Evolutionary conservation across 2,329 filamentous ascomycete species (phyloP), one percentile per base, ranked within the genome.

Genomic region (Ophiostoma ulmi): DNA sequence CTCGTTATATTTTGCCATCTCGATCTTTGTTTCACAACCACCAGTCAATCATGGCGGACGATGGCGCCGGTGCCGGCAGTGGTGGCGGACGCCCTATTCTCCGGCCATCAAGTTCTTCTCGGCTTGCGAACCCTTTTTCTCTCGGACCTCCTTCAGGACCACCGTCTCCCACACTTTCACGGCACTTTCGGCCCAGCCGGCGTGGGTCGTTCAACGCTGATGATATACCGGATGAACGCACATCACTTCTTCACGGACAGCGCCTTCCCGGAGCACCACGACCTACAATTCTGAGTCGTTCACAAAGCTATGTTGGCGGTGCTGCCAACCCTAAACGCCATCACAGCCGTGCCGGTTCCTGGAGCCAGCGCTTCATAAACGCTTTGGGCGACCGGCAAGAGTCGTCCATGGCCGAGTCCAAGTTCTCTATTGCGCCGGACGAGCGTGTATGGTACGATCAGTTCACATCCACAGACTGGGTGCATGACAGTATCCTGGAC

Each of bases 391-490:
- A 85, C 76, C 82, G 84, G 73, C 86, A 84, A 75, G 83, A 86
- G 39, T 85, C 84, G 38, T 85, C 84, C 72, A 81, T 90, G 80
- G 79, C 84, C 73, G 88, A 90, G 73, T 89, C 89, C 67, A 91
- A 89, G 76, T 81, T 84, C 44, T 89, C 88, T 5, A 80, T 91
- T 11, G 68, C 88, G 75, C 83, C 90, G 68, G 92, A 97, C 77
- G 93, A 98, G 75, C 89, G 95, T 72, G 91, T 96, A 11, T 98
- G 95, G 95, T 98, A 98, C 80, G 95, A 99, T 82, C 95, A 99
- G 80, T 97, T 97, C 77, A 97, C 93, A 6, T 97, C 92, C 7
- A 97, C 93, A 70, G 94, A 99, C 79, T 99, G 95, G 95, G 94
- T 99, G 0, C 94, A 97, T 78, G 95, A 99, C 80, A 94, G 91